Conservation (phyloP, 805 yeast species). For the Yamadazyma sp. region DNA sequence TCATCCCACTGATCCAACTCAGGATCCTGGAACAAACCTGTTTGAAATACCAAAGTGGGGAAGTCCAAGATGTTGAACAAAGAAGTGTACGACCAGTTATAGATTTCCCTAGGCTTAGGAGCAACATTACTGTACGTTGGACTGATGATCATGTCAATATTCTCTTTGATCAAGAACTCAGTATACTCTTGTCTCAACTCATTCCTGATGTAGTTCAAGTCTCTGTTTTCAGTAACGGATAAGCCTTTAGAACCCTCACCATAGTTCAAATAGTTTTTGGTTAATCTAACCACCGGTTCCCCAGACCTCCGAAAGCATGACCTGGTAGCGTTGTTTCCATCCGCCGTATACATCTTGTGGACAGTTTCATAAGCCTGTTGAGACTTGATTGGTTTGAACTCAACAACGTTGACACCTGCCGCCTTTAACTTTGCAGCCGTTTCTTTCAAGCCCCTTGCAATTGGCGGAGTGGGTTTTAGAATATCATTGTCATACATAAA, state of each 20-base stretch:
- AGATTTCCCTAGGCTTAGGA: slow-evolving; percentile 60
- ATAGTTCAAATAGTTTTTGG: slow-evolving; percentile 57
- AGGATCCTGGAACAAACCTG: slow-evolving; percentile 61
- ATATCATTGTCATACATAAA: slow-evolving; percentile 63
- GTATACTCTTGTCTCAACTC: slow-evolving; percentile 56
- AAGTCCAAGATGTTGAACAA: slow-evolving; percentile 71
- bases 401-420: slow-evolving; percentile 59
- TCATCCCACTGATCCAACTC: slow-evolving; percentile 48
- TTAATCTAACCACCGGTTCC: slow-evolving; percentile 65
- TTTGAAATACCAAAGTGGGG: slow-evolving; percentile 65
- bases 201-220: slow-evolving; percentile 57
- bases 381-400: slow-evolving; percentile 58
- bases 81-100: slow-evolving; percentile 80
- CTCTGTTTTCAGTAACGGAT: slow-evolving; percentile 53
- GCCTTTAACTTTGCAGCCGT: slow-evolving; percentile 53
- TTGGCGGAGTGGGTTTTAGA: slow-evolving; percentile 70
- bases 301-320: slow-evolving; percentile 57
- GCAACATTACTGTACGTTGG: slow-evolving; percentile 73
- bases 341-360: slow-evolving; percentile 56
- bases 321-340: slow-evolving; percentile 63
- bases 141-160: slow-evolving; percentile 63
- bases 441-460: slow-evolving; percentile 53
- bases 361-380: slow-evolving; percentile 61
- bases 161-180: slow-evolving; percentile 50
- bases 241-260: slow-evolving; percentile 56